Conservation (phyloP, 176 grass and related monocot genomes). For the Carex scoparia region DNA sequence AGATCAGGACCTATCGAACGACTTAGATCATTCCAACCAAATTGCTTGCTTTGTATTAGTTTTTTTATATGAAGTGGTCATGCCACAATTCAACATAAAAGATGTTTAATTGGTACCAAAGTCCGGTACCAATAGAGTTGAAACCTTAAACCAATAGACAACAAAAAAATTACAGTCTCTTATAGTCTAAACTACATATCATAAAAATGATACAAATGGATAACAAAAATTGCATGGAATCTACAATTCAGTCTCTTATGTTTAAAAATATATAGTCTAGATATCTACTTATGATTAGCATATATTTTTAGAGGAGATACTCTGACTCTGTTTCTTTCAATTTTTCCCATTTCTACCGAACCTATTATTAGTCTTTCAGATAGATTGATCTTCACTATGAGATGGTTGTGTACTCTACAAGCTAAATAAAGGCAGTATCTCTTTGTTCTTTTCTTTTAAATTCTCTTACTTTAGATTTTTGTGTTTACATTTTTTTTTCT, state of each 20-base stretch:
- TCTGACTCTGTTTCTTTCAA: neutral
- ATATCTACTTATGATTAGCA: conserved; percentile 4
- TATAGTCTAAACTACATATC: neutral
- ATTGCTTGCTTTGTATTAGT: no score
- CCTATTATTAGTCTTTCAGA: neutral
- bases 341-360: neutral
- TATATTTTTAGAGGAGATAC: neutral
- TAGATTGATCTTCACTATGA: conserved; percentile 1
- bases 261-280: neutral
- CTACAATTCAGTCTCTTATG: neutral
- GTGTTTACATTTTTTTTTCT: neutral
- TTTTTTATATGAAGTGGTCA: no score
- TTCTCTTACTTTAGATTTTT: neutral
- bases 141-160: no score
- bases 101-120: no score
- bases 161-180: no score
- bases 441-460: neutral
- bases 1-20: no score
- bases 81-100: no score
- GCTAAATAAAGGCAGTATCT: conserved; percentile 4
- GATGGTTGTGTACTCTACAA: neutral
- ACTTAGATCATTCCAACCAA: no score
- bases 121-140: no score
- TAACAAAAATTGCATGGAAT: neutral
- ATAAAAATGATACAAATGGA: neutral